Conservation (phyloP, 306 rosid species). For the Cicer arietinum region DNA sequence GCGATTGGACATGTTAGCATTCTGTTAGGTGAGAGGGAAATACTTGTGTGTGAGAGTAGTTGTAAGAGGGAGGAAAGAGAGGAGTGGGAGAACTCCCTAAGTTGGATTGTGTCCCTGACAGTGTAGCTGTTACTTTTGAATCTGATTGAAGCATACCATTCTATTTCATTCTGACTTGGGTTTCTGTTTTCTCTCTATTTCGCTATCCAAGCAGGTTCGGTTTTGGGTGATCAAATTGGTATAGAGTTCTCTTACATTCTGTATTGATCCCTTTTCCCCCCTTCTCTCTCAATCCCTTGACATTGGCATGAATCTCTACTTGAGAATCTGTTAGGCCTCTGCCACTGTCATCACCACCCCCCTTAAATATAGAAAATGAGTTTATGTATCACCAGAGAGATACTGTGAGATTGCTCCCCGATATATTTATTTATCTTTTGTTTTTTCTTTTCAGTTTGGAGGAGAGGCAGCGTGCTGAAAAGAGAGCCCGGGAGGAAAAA, state of each 20-base stretch:
- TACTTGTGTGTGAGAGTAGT: not conserved
- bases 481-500: slow-evolving; percentile 70
- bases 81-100: not conserved
- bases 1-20: not conserved
- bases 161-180: slow-evolving; percentile 6
- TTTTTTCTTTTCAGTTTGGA: slow-evolving; percentile 64
- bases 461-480: slow-evolving; percentile 93
- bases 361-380: slow-evolving; percentile 28
- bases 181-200: not conserved
- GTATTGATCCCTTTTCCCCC: not conserved
- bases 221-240: not conserved
- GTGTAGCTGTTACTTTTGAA: not conserved
- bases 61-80: not conserved
- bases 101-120: not conserved
- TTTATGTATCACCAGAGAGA: slow-evolving; percentile 27
- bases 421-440: slow-evolving; percentile 12
- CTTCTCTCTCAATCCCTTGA: slow-evolving; percentile 1
- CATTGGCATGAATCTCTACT: slow-evolving; percentile 9
- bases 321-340: slow-evolving; percentile 25
- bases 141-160: not conserved
- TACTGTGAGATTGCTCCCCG: slow-evolving; percentile 14
- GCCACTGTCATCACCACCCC: slow-evolving; percentile 6
- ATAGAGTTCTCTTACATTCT: not conserved
- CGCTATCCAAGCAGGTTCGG: not conserved
- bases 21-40: not conserved